Conservation (phyloP, 1,284 basidiomycete species). For the Cryptococcus hybrid region DNA sequence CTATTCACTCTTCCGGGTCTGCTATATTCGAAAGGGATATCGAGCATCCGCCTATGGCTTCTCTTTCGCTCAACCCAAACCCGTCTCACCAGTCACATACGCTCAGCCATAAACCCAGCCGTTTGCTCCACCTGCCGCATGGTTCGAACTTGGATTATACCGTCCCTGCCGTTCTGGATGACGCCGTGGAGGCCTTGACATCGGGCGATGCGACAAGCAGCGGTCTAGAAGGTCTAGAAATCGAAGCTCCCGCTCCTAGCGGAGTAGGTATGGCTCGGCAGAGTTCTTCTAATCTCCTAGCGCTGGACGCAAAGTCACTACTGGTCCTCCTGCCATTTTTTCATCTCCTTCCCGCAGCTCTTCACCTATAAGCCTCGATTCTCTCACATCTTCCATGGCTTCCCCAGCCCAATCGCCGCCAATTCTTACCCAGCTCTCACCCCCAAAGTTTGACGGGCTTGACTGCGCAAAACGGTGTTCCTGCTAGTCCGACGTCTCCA, state of each 20-base stretch:
- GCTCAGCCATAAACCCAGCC: constrained; percentile 40
- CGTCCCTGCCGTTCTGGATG: constrained; percentile 48
- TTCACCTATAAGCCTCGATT: constrained; percentile 25
- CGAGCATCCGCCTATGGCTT: constrained; percentile 37
- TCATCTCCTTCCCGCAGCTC: constrained; percentile 21
- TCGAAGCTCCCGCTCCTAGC: constrained; percentile 36
- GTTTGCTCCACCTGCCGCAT: constrained; percentile 38
- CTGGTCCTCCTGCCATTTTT: constrained; percentile 5
- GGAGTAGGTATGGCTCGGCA: constrained; percentile 31
- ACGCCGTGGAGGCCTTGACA: constrained; percentile 48
- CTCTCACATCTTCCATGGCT: constrained; percentile 17
- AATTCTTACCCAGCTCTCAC: constrained; percentile 25
- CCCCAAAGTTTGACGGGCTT: constrained; percentile 4
- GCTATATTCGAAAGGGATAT: constrained; percentile 51
- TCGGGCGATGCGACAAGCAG: constrained; percentile 15
- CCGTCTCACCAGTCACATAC: constrained; percentile 13
- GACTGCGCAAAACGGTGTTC: not conserved
- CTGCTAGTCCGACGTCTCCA: not conserved
- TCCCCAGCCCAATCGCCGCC: constrained; percentile 28
- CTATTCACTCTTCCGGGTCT: constrained; percentile 43
- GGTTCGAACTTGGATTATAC: constrained; percentile 42
- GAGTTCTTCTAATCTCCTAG: constrained; percentile 22
- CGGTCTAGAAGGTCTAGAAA: constrained; percentile 36
- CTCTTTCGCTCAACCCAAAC: constrained; percentile 32
- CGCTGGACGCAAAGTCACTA: constrained; percentile 15